Conservation (phyloP, 139 green algal genomes). For the Haematococcus lacustris region DNA sequence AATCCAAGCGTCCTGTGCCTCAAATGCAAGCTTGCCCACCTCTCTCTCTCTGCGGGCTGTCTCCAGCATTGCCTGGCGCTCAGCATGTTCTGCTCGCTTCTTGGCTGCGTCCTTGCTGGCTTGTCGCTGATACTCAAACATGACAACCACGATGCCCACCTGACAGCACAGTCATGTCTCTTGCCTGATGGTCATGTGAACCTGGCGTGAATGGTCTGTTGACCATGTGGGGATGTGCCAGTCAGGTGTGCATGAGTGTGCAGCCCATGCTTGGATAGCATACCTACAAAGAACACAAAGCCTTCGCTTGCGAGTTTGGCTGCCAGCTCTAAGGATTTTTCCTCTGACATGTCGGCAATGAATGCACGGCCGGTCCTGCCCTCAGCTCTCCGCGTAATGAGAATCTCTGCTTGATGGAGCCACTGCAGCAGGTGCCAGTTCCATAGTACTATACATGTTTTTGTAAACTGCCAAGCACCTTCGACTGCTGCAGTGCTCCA, state of each 20-base stretch:
- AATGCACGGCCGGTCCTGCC: constrained; percentile 62
- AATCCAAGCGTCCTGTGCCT: background rate
- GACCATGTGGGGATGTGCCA: background rate
- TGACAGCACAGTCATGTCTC: constrained; percentile 1
- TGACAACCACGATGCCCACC: constrained; percentile 44
- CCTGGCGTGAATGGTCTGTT: background rate
- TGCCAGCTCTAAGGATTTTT: constrained; percentile 68
- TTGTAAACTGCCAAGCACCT: no score
- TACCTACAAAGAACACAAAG: constrained; percentile 61
- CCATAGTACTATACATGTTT: background rate
- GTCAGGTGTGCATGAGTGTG: background rate
- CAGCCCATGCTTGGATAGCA: background rate
- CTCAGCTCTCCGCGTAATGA: constrained; percentile 62
- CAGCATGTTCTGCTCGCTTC: constrained; percentile 27
- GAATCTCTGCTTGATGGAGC: constrained; percentile 62
- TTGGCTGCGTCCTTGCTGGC: constrained; percentile 49
- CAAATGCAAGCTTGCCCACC: constrained; percentile 18
- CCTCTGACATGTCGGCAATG: constrained; percentile 74
- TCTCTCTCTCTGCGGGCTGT: constrained; percentile 30
- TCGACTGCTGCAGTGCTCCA: background rate
- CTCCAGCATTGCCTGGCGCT: constrained; percentile 23
- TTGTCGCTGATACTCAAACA: constrained; percentile 42
- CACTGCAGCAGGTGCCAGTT: constrained; percentile 12
- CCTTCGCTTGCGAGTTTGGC: constrained; percentile 68
- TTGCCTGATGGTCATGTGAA: no score